Evolutionary conservation across 2,329 filamentous ascomycete species (phyloP), one percentile per base, ranked within the genome.

Genomic region (Claviceps quebecensis): DNA sequence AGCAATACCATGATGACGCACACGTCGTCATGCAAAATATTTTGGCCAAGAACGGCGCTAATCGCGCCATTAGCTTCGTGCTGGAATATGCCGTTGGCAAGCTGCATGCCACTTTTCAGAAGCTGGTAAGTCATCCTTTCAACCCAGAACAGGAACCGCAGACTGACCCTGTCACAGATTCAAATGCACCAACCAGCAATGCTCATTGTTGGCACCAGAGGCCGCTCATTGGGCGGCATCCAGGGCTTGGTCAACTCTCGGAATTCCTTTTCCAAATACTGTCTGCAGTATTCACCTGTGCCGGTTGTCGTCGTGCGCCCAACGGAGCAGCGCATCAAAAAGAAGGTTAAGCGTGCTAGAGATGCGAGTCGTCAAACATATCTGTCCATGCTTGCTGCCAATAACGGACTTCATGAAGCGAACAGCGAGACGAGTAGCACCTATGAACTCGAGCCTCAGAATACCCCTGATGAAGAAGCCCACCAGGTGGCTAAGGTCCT

Each of bases 251-350:
- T 95, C 43, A 87, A 87, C 47, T 78, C 76, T 36, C 71, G 76
- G 44, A 93, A 88, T 56, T 93, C 86, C 0, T 90, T 95, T 45
- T 94, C 87, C 26, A 95, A 95, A 64, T 96, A 95, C 68, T 95
- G 90, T 61, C 75, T 95, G 13, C 90, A 96, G 63, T 90, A 95
- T 65, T 95, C 87, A 1, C 89, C 90, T 0, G 87, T 96, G 1
- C 90, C 90, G 1, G 90, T 95, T 7, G 90, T 95, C 34, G 90
- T 96, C 36, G 90, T 95, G 9, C 80, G 90, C 4, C 89, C 90
- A 38, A 86, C 84, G 36, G 85, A 86, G 55, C 94, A 94, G 69
- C 84, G 90, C 19, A 80, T 87, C 62, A 93, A 93, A 69, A 94
- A 94, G 71, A 94, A 93, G 68, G 77, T 78, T 53, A 95, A 95